Percentiles rank a stretch among this genome's conserved stretches.
Conservation (phyloP, 2,329 filamentous ascomycete species). For the Eurotiales sp. region DNA sequence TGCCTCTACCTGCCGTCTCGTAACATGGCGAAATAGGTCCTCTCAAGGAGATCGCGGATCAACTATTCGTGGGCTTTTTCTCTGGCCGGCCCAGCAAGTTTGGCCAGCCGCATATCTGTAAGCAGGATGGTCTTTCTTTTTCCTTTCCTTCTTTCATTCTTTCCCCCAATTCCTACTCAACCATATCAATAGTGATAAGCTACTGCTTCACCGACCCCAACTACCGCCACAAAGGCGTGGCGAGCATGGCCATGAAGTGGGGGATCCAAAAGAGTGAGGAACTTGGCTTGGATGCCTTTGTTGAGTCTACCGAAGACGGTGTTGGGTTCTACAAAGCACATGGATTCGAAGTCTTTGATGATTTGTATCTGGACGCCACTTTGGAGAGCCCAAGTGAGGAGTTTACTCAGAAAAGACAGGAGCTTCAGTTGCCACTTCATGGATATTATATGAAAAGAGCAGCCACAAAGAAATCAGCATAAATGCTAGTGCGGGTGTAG, state of each 20-base stretch:
- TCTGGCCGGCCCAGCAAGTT: background rate
- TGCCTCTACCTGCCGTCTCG: background rate
- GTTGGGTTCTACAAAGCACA: background rate
- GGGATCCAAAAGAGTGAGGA: background rate
- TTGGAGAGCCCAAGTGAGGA: background rate
- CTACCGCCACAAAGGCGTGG: background rate
- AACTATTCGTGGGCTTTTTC: background rate
- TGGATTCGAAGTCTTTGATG: constrained; percentile 1
- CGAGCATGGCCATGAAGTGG: background rate
- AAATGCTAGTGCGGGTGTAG: too few species aligned
- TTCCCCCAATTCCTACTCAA: too few species aligned
- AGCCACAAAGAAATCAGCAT: too few species aligned
- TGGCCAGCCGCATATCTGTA: background rate
- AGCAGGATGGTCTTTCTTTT: background rate
- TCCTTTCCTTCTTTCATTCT: too few species aligned
- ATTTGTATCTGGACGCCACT: background rate
- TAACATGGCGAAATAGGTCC: background rate
- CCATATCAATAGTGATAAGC: background rate
- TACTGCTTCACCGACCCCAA: constrained; percentile 1
- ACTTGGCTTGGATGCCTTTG: background rate
- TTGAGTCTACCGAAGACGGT: constrained; percentile 4
- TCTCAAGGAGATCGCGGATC: background rate
- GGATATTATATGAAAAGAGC: constrained; percentile 4
- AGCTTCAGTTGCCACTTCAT: background rate
- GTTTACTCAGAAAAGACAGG: background rate